Conservation (phyloP, 345 rosid species). For the Cochlearia excelsa region DNA sequence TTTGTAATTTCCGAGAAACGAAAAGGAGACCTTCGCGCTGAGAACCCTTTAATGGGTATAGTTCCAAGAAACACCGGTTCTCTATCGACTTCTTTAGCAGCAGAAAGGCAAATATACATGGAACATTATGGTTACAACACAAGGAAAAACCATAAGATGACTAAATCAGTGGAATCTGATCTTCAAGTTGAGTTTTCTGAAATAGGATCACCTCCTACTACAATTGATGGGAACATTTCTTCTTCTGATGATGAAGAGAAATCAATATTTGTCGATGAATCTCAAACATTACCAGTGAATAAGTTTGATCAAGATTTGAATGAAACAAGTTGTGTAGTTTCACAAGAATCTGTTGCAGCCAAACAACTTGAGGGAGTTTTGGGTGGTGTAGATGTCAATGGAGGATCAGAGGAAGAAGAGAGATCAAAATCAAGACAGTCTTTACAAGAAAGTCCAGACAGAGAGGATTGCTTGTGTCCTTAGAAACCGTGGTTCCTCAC, state of each 20-base stretch:
- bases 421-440: slow-evolving; percentile 28
- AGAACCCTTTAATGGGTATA: slow-evolving; percentile 18
- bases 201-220: slow-evolving; percentile 60
- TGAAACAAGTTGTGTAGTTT: slow-evolving; percentile 20
- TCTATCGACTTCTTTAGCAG: slow-evolving; percentile 35
- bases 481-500: slow-evolving; percentile 17
- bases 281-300: slow-evolving; percentile 14
- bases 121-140: slow-evolving; percentile 41
- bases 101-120: slow-evolving; percentile 40
- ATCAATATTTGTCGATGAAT: slow-evolving; percentile 46
- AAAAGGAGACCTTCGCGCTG: slow-evolving; percentile 22
- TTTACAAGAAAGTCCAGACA: slow-evolving; percentile 1
- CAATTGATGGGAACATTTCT: slow-evolving; percentile 52
- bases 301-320: slow-evolving; percentile 10
- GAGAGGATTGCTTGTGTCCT: slow-evolving; percentile 1
- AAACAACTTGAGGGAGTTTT: slow-evolving; percentile 10
- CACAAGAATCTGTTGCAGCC: slow-evolving; percentile 26
- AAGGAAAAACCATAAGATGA: slow-evolving; percentile 45
- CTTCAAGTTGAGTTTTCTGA: slow-evolving; percentile 96
- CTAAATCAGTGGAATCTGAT: slow-evolving; percentile 82
- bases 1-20: slow-evolving; percentile 30
- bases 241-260: slow-evolving; percentile 47
- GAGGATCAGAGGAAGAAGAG: slow-evolving; percentile 32
- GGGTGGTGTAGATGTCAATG: slow-evolving; percentile 23
- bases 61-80: slow-evolving; percentile 43